Evolutionary conservation across 2,329 filamentous ascomycete genomes (phyloP).

Genomic region (Fusarium continuum): DNA sequence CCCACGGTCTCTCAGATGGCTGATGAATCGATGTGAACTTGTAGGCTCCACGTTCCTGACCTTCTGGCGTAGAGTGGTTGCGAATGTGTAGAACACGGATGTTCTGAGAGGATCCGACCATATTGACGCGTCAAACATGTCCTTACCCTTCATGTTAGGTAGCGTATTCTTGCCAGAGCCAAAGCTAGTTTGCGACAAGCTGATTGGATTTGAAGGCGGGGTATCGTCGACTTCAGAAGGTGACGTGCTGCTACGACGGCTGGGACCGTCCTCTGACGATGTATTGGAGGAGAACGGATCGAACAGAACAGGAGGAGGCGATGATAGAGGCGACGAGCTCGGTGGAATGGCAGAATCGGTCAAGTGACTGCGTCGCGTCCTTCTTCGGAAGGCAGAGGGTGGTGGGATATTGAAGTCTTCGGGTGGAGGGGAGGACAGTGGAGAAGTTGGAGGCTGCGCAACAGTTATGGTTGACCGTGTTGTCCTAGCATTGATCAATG

Average conservation of each 20-base stretch:
- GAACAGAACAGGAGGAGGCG: constrained; percentile 62
- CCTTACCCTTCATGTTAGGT: constrained; percentile 73
- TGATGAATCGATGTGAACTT: constrained; percentile 73
- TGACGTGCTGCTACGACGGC: constrained; percentile 50
- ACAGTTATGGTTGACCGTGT: constrained; percentile 36
- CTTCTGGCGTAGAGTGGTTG: constrained; percentile 72
- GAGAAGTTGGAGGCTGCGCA: constrained; percentile 45
- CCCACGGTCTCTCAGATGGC: constrained; percentile 70
- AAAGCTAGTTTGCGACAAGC: constrained; percentile 51
- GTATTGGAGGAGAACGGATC: constrained; percentile 58
- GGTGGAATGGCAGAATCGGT: constrained; percentile 36
- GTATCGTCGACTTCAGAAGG: constrained; percentile 58
- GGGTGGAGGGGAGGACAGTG: constrained; percentile 51
- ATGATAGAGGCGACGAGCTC: constrained; percentile 66
- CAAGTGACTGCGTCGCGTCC: constrained; percentile 35
- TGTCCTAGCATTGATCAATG: constrained; percentile 28
- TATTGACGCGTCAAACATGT: constrained; percentile 75
- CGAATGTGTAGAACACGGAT: constrained; percentile 77
- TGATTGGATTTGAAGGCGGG: constrained; percentile 52
- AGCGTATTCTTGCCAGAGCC: constrained; percentile 50
- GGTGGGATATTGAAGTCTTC: constrained; percentile 45
- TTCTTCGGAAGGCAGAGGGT: constrained; percentile 39
- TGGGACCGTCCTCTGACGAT: constrained; percentile 50
- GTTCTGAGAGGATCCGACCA: constrained; percentile 75
- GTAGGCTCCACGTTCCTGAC: constrained; percentile 71